Evolutionary conservation across 1,284 basidiomycete species (phyloP).

Genomic region (Ceratobasidium sp.): DNA sequence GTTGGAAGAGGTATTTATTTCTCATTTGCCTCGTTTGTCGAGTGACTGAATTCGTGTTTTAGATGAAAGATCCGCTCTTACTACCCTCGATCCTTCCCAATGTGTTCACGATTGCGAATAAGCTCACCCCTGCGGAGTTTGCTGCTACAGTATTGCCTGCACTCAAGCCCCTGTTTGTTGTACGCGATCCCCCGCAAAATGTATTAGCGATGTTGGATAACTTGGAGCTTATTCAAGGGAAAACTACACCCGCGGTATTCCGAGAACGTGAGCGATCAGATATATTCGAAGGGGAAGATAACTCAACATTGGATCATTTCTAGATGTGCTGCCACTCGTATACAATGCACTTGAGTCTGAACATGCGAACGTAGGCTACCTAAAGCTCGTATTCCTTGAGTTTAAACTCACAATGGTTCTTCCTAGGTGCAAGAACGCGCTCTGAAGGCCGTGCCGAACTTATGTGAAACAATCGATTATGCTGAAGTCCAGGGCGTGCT

Average conservation of each 20-base stretch:
- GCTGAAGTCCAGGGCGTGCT: conserved; percentile 87
- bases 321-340: conserved; percentile 93
- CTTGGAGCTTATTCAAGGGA: conserved; percentile 85
- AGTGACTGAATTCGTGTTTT: conserved; percentile 18
- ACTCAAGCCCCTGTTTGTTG: conserved; percentile 87
- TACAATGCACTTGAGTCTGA: conserved; percentile 96
- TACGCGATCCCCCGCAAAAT: conserved; percentile 97
- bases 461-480: conserved; percentile 95
- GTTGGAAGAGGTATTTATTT: conserved; percentile 81
- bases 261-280: conserved; percentile 74
- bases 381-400: not conserved
- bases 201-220: conserved; percentile 94
- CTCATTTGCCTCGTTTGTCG: not conserved
- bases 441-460: conserved; percentile 81
- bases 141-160: conserved; percentile 83
- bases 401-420: conserved; percentile 45
- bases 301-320: not conserved
- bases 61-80: conserved; percentile 94
- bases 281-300: conserved; percentile 9
- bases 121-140: conserved; percentile 84
- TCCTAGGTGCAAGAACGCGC: conserved; percentile 89
- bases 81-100: conserved; percentile 98
- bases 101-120: conserved; percentile 90
- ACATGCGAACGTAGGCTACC: conserved; percentile 70
- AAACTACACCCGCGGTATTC: conserved; percentile 88